Percentiles rank a stretch among this genome's conserved stretches.
phyloP scores from a whole-genome alignment of 2,329 filamentous ascomycete species.

The Ustulina deusta region DNA sequence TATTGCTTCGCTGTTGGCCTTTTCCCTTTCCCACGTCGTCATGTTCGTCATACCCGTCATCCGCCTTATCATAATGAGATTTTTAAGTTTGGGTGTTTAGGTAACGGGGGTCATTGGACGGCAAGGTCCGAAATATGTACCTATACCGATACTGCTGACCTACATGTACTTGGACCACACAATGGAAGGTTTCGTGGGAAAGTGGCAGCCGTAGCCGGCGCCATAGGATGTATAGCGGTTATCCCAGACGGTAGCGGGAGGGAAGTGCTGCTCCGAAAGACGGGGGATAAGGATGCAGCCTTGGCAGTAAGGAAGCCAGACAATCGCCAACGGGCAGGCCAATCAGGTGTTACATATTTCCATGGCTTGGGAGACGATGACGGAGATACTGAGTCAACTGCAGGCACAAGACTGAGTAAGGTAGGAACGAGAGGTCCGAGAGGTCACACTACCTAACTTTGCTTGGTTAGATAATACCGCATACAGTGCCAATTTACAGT shows the following conservation, averaged over 20 bases:
- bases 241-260: slow-evolving; percentile 32
- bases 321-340: slow-evolving; percentile 41
- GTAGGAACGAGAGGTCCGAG: background rate
- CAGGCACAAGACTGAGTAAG: too few relatives aligned
- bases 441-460: slow-evolving; percentile 14
- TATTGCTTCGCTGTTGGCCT: background rate
- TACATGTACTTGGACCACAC: background rate
- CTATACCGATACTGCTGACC: background rate
- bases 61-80: too few relatives aligned
- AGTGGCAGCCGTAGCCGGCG: slow-evolving; percentile 25
- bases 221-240: slow-evolving; percentile 34
- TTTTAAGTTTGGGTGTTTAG: slow-evolving; percentile 19
- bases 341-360: slow-evolving; percentile 43
- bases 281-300: slow-evolving; percentile 43
- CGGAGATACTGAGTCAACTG: slow-evolving; percentile 25
- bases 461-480: slow-evolving; percentile 6
- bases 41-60: slow-evolving; percentile 10
- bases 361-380: slow-evolving; percentile 29
- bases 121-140: slow-evolving; percentile 17
- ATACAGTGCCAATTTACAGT: background rate
- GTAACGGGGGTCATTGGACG: slow-evolving; percentile 7
- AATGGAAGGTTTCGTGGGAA: slow-evolving; percentile 3
- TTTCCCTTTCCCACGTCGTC: background rate
- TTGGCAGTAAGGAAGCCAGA: slow-evolving; percentile 41
- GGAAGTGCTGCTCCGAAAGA: slow-evolving; percentile 15